Evolutionary conservation across 1,284 basidiomycete genomes (phyloP), one percentile per base, ranked within the genome.

Genomic region (Tranzscheliella williamsii): DNA sequence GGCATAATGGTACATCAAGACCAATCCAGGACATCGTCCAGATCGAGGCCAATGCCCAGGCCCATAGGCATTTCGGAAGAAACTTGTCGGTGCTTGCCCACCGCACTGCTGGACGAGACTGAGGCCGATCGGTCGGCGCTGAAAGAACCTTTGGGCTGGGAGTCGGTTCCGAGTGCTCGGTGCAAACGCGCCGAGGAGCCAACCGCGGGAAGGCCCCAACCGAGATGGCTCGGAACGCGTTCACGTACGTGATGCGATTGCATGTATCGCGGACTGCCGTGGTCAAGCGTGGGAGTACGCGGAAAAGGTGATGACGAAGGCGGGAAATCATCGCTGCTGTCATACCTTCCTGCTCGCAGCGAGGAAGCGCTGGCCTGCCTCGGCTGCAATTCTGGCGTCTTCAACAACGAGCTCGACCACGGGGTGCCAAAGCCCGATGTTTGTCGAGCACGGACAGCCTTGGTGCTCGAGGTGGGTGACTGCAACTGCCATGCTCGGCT

Each of bases 251-350:
- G 45, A 15, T 13, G 24, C 21, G 36, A 17, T 3, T 27, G 24
- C 27, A 52, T 20, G 39, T 53, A 58, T 4, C 61, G 41, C 18
- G 61, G 61, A 41, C 61, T 63, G 54, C 47, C 42, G 45, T 47
- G 42, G 41, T 65, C 61, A 23, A 65, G 61, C 13, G 65, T 68
- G 23, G 65, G 65, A 12, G 65, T 68, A 16, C 56, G 38, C 20
- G 65, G 65, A 52, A 68, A 68, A 1, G 65, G 65, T 24, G 62
- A 65, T 2, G 65, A 60, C 30, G 61, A 60, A 13, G 53, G 61
- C 20, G 54, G 57, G 27, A 63, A 44, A 30, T 55, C 52, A 42
- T 55, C 58, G 44, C 47, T 42, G 21, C 31, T 23, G 29, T 56
- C 58, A 18, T 38, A 47, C 33, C 42, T 36, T 32, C 55, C 53